Percentiles rank a stretch among this genome's conserved stretches.
phyloP scores from a whole-genome alignment of 2,329 filamentous ascomycete genomes.

The Anthostomella pinea region DNA sequence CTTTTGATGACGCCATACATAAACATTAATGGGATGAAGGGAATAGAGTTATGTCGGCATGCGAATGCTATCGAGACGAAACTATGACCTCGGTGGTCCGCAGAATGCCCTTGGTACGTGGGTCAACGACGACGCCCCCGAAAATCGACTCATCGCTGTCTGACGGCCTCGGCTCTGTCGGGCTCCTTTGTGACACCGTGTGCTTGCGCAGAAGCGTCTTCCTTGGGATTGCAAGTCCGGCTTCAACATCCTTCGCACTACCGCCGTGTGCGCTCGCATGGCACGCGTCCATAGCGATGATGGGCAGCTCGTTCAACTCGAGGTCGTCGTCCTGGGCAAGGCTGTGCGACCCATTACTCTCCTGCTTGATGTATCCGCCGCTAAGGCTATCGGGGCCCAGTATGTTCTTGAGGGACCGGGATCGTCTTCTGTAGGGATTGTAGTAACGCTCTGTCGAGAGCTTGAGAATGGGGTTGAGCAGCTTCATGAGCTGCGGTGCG shows the following conservation, averaged over 20 bases:
- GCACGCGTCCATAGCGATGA: conserved; percentile 6
- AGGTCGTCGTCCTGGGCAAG: conserved; percentile 10
- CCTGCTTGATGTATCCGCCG: conserved; percentile 12
- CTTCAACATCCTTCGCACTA: background rate
- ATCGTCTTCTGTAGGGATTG: conserved; percentile 6
- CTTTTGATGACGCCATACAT: too few species aligned
- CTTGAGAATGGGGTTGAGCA: conserved; percentile 9
- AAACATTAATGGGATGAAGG: too few species aligned
- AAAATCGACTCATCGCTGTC: conserved; percentile 7
- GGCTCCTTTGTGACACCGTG: background rate
- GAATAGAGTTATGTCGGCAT: too few species aligned
- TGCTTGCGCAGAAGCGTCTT: too few species aligned
- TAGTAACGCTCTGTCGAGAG: conserved; percentile 7
- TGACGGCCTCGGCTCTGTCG: conserved; percentile 3
- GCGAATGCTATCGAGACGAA: too few species aligned
- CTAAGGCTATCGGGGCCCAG: conserved; percentile 4
- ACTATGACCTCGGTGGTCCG: conserved; percentile 15
- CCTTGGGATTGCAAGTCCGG: too few species aligned
- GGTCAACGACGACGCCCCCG: background rate
- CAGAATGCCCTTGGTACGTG: conserved; percentile 9
- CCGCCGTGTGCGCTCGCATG: conserved; percentile 2
- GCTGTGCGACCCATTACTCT: too few species aligned
- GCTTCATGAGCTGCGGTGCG: conserved; percentile 35
- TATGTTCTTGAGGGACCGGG: conserved; percentile 7
- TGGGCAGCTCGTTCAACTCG: conserved; percentile 14